Conservation (phyloP, 2,329 filamentous ascomycete species). For the Ophiostoma sp. region DNA sequence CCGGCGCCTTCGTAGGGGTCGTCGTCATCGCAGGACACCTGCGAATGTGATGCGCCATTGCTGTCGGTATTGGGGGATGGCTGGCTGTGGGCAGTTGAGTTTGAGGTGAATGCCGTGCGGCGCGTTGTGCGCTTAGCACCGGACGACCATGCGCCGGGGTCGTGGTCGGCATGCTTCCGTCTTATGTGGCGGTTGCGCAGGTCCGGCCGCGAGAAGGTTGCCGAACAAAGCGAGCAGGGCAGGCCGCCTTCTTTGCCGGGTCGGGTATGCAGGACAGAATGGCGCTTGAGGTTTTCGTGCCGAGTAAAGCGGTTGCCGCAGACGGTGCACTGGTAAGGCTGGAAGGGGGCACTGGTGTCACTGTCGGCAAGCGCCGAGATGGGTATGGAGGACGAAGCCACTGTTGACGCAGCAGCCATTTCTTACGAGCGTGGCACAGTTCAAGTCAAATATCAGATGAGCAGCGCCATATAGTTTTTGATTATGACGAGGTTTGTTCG, state of each 20-base stretch:
- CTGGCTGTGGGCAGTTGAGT: not conserved
- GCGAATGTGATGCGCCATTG: not conserved
- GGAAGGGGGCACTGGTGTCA: slow-evolving; percentile 24
- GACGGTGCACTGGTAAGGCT: slow-evolving; percentile 40
- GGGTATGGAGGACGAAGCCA: slow-evolving; percentile 15
- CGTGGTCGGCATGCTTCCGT: not conserved
- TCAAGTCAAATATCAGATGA: not conserved
- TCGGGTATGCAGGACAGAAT: slow-evolving; percentile 37
- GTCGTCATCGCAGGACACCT: not conserved
- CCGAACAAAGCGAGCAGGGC: slow-evolving; percentile 36
- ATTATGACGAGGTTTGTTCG: not conserved
- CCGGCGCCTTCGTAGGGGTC: not conserved
- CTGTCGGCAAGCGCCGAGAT: not conserved
- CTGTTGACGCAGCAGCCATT: not conserved
- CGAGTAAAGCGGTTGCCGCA: slow-evolving; percentile 38
- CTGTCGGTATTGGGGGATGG: not conserved
- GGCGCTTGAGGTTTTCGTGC: slow-evolving; percentile 41
- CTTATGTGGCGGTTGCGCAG: slow-evolving; percentile 36
- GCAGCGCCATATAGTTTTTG: not conserved
- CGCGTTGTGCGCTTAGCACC: not conserved
- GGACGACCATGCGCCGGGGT: not conserved
- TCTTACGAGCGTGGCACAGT: not conserved
- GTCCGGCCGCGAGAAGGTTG: slow-evolving; percentile 40
- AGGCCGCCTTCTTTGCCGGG: slow-evolving; percentile 33
- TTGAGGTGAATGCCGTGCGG: not conserved